Evolutionary conservation across 2,329 filamentous ascomycete species (phyloP), one percentile per base, ranked within the genome.

Genomic region (Rhinocladiella mackenziei): DNA sequence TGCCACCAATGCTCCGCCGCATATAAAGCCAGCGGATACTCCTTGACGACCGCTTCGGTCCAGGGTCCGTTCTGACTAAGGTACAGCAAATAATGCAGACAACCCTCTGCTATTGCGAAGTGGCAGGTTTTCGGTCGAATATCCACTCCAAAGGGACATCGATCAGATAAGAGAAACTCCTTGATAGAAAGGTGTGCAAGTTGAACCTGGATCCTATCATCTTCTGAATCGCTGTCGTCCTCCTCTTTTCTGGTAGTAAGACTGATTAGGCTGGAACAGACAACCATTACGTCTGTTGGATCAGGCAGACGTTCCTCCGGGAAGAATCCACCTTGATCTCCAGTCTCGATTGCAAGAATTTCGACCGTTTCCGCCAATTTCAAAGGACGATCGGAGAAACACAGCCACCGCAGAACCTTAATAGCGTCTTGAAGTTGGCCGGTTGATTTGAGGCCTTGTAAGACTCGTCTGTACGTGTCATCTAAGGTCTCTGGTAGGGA

Each of bases 401-500:
- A n/a, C n/a, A n/a, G n/a, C n/a, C n/a, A n/a, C n/a, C n/a, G n/a
- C 6, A 48, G 33, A 14, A 39, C 17, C 6, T 11, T 13, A 10
- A 48, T 15, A n/a, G 45, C 31, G 20, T 48, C 25, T 15, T 19
- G 11, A n/a, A 48, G 25, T 17, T 46, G 38, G 13, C 19, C 43
- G 15, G 39, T 35, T 4, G 19, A 25, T 14, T 49, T 35, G 17
- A 45, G 23, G 14, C 14, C 22, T n/a, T 32, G 20, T 10, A 49
- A 13, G 20, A 45, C 45, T 20, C 45, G 34, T 17, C 35, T 25
- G 19, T 49, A 61, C 5, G 56, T 59, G 36, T 55, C 58, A 22
- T 58, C 49, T 20, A 60, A 40, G 15, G 53, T 56, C 38, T 48
- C 53, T 3, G 57, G 59, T 14, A 60, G 38, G 18, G 43, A 48